Base-by-base conservation (phyloP, 1,284 basidiomycete genomes). In the Austroboletus rostrupii region DNA sequence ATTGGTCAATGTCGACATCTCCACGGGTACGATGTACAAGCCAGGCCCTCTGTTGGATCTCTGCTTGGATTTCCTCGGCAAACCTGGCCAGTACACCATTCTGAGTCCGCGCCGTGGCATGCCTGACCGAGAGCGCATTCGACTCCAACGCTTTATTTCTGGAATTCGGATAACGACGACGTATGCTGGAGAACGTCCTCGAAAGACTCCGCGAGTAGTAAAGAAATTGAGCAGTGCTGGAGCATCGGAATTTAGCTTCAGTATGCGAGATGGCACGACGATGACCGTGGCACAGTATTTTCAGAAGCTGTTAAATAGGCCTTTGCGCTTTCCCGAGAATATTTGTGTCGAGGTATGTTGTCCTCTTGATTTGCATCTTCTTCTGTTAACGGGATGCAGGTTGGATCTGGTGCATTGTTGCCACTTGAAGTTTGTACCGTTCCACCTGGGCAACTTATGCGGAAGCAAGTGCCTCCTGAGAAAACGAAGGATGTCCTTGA, bases 1-100 rank as follows among this genome's bases (percentile, higher is more conserved):
- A 72, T 67, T 89, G 38, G 79, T 90, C 61, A 90, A 90, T 56
- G 77, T 90, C 53, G 88, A 90, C 55, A 87, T 89, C 50, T 81
- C 81, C 2, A 88, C 88, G 0, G 87, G 81, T 1, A 77, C 80
- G 0, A 88, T 90, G 85, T 90, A 85, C 65, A 81, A 81, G 61
- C 59, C 74, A 0, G 77, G 78, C 0, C 55, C 65, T 0, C 61
- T 81, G 5, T 60, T 87, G 42, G 63, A 70, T 23, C 66, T 88
- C 3, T 83, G 83, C 56, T 67, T 83, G 2, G 80, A 83, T 21
- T 79, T 78, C 60, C 52, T 87, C 31, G 69, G 71, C 1, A 61
- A 47, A 42, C 67, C 63, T 38, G 61, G 60, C 1, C 65, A 79
- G 12, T 70, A 76, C 3, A 63, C 67, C 13, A 52, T 68, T 11